Evolutionary conservation across 177 flowering plant species (phyloP).

Genomic region (Vitis hybrid): DNA sequence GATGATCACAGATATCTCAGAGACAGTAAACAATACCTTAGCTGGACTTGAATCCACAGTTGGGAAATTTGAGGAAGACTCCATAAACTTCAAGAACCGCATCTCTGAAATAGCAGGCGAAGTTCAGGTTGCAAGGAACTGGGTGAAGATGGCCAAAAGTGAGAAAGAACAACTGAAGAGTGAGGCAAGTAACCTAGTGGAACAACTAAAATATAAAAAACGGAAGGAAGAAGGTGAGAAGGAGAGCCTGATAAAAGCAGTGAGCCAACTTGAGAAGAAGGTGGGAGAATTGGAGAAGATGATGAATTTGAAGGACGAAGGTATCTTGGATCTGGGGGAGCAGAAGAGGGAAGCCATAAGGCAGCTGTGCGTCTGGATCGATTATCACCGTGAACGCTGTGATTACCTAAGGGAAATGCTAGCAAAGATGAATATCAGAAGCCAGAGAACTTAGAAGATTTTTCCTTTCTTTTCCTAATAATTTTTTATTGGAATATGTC

Average conservation of each 20-base stretch:
- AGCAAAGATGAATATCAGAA: slow-evolving; percentile 25
- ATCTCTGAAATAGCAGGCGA: slow-evolving; percentile 35
- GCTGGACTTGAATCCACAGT: slow-evolving; percentile 29
- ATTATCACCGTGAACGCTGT: slow-evolving; percentile 52
- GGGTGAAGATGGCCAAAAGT: slow-evolving; percentile 26
- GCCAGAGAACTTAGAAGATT: slow-evolving; percentile 27
- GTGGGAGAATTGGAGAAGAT: slow-evolving; percentile 41
- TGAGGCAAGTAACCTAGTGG: slow-evolving; percentile 16
- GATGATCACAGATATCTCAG: slow-evolving; percentile 31
- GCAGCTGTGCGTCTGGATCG: slow-evolving; percentile 74
- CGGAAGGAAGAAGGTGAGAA: slow-evolving; percentile 39
- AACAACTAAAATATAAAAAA: slow-evolving; percentile 26
- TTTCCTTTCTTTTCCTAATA: background rate
- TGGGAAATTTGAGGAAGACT: slow-evolving; percentile 34
- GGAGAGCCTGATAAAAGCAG: slow-evolving; percentile 22
- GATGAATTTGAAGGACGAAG: slow-evolving; percentile 54
- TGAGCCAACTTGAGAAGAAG: slow-evolving; percentile 34
- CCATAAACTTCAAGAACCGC: slow-evolving; percentile 20
- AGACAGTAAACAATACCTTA: slow-evolving; percentile 25
- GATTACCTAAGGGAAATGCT: slow-evolving; percentile 51
- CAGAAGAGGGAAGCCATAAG: slow-evolving; percentile 84
- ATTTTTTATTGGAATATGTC: background rate
- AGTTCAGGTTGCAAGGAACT: slow-evolving; percentile 32
- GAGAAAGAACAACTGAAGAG: slow-evolving; percentile 34
- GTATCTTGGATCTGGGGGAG: slow-evolving; percentile 42